Percentiles rank a stretch among this genome's conserved stretches.
Conservation (phyloP, 2,329 filamentous ascomycete species). For the Davidsoniella eucalypti region DNA sequence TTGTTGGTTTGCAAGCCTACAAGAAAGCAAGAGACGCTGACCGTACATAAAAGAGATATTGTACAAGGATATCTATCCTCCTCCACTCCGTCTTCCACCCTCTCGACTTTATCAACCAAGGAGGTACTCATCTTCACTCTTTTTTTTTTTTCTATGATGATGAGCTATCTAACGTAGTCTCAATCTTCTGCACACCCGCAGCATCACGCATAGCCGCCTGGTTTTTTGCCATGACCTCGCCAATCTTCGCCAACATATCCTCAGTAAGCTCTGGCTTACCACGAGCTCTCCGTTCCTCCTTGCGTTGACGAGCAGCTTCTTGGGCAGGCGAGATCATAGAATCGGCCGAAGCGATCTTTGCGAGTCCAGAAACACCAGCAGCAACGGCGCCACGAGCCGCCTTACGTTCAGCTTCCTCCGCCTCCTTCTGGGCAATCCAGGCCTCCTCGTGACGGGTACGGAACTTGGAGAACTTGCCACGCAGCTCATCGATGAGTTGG, state of each 20-base stretch:
- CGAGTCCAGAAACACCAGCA: neutral
- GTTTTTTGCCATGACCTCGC: slow-evolving; percentile 42
- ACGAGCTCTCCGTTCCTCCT: slow-evolving; percentile 31
- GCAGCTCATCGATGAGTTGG: slow-evolving; percentile 67
- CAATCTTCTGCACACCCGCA: slow-evolving; percentile 5
- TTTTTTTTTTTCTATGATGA: neutral
- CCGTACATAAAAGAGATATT: too few species aligned
- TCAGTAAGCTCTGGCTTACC: slow-evolving; percentile 40
- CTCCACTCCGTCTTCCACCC: neutral
- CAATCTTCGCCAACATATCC: slow-evolving; percentile 46
- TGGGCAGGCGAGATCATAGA: slow-evolving; percentile 39
- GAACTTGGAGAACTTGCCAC: slow-evolving; percentile 69
- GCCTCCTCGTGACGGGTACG: slow-evolving; percentile 62
- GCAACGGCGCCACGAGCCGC: slow-evolving; percentile 12
- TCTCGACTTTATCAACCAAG: neutral
- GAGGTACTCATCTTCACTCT: too few species aligned
- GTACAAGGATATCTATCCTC: neutral
- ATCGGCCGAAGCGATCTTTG: slow-evolving; percentile 16
- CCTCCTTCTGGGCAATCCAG: slow-evolving; percentile 49
- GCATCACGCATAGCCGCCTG: slow-evolving; percentile 20
- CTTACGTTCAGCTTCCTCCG: slow-evolving; percentile 34
- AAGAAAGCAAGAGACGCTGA: neutral
- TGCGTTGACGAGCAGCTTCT: slow-evolving; percentile 40
- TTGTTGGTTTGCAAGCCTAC: neutral
- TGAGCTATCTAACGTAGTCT: slow-evolving; percentile 7